These are phyloP conservation scores for Backusella liffmaniae DNA, from an alignment of 192 early-diverging fungal genomes.

Conservation along the genomic window DNA sequence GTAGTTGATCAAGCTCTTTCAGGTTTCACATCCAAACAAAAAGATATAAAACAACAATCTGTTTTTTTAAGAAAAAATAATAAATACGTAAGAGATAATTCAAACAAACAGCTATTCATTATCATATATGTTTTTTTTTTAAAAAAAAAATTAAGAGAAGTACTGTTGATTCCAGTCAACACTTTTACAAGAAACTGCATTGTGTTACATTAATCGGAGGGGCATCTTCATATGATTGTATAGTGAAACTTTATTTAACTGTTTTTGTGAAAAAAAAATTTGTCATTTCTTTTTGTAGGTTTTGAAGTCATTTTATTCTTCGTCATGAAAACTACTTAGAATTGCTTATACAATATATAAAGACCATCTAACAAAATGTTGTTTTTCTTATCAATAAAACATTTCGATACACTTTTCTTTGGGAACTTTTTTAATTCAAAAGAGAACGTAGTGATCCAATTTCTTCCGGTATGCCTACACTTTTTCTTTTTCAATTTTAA, in stretches of 20 bases:
- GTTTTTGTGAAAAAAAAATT: conserved; percentile 1
- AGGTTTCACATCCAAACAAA: too few relatives aligned
- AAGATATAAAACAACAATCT: too few relatives aligned
- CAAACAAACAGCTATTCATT: too few relatives aligned
- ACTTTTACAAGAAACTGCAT: background rate
- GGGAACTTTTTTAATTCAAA: background rate
- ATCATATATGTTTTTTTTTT: too few relatives aligned
- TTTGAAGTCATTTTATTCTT: background rate
- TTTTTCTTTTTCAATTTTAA: background rate
- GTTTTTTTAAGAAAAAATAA: too few relatives aligned
- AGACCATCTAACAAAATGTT: background rate
- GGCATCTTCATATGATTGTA: background rate
- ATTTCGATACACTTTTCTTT: background rate
- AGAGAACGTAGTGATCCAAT: background rate
- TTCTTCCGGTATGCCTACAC: background rate
- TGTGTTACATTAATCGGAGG: background rate
- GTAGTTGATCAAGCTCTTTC: too few relatives aligned
- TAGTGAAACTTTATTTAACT: background rate
- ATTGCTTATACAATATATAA: background rate
- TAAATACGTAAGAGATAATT: too few relatives aligned
- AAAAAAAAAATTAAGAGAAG: too few relatives aligned
- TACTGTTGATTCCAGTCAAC: too few relatives aligned
- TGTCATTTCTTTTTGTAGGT: background rate
- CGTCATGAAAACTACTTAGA: too few relatives aligned
- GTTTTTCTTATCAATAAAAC: background rate